phyloP scores from a whole-genome alignment of 225 moss, liverwort and hornwort genomes.

The Physcomitrium patens region DNA sequence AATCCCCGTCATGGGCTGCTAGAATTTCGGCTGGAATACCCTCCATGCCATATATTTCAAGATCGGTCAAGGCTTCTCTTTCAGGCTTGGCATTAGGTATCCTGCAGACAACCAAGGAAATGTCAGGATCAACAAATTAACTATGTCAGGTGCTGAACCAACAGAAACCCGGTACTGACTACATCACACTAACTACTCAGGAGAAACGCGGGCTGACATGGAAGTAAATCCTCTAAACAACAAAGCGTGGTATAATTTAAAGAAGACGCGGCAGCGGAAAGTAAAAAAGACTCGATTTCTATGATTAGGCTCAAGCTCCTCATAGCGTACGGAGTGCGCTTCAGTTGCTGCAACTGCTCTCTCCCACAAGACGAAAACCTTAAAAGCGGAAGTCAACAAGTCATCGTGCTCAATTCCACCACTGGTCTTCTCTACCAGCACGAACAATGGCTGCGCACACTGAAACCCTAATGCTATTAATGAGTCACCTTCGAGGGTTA shows the following conservation, averaged over 20 bases:
- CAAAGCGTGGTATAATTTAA: neutral
- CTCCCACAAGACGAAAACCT: no score
- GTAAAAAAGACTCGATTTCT: neutral
- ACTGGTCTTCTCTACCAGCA: neutral
- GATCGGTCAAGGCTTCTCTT: slow-evolving; percentile 83
- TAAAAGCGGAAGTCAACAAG: no score
- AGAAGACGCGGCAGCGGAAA: neutral
- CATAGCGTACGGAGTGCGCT: neutral
- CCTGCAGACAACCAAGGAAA: slow-evolving; percentile 40
- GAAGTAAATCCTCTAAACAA: neutral
- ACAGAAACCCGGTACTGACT: no score
- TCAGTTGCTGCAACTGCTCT: neutral
- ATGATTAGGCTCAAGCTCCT: neutral
- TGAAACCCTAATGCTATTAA: neutral
- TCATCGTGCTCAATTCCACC: no score
- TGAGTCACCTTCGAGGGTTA: neutral
- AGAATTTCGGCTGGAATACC: slow-evolving; percentile 91
- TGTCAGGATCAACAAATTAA: slow-evolving; percentile 10
- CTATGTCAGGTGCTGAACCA: neutral
- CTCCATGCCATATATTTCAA: slow-evolving; percentile 99
- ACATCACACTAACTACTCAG: no score
- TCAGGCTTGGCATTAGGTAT: slow-evolving; percentile 97
- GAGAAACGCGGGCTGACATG: neutral
- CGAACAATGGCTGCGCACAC: neutral
- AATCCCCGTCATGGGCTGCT: slow-evolving; percentile 85